Evolutionary conservation across 306 rosid species (phyloP).

Genomic region (Cucurbita argyrosperma): DNA sequence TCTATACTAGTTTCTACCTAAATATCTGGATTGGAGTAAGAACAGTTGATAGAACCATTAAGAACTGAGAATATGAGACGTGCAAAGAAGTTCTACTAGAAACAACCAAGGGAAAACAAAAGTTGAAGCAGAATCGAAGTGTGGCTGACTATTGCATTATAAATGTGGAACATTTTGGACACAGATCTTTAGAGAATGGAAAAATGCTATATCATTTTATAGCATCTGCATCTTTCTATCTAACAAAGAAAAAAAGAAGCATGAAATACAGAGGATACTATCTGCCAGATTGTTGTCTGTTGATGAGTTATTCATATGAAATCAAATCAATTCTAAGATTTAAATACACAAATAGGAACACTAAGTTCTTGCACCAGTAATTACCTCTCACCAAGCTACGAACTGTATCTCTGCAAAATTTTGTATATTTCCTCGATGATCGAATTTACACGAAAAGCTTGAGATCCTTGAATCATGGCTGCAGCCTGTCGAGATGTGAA

Average conservation of each 20-base stretch:
- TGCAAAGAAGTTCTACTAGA: not conserved
- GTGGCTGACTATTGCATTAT: not conserved
- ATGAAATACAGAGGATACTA: slow-evolving; percentile 13
- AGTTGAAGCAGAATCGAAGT: not conserved
- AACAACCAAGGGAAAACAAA: not conserved
- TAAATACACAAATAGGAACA: slow-evolving; percentile 68
- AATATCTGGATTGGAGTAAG: not conserved
- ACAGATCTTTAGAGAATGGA: not conserved
- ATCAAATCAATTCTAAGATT: slow-evolving; percentile 67
- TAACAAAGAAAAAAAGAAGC: not conserved
- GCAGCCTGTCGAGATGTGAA: slow-evolving; percentile 21
- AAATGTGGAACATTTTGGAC: not conserved
- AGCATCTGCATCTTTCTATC: not conserved
- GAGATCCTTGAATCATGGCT: slow-evolving; percentile 34
- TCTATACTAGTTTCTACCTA: not conserved
- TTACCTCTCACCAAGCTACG: slow-evolving; percentile 59
- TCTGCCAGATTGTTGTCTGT: slow-evolving; percentile 35
- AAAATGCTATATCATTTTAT: not conserved
- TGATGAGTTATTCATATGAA: slow-evolving; percentile 59
- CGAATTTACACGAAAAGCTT: slow-evolving; percentile 34
- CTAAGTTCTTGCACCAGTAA: slow-evolving; percentile 58
- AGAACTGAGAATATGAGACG: not conserved
- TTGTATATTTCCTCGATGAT: slow-evolving; percentile 32
- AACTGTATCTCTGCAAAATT: slow-evolving; percentile 61
- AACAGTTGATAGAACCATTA: not conserved